Conservation (phyloP, 345 rosid genomes). For the Heritiera fomes region DNA sequence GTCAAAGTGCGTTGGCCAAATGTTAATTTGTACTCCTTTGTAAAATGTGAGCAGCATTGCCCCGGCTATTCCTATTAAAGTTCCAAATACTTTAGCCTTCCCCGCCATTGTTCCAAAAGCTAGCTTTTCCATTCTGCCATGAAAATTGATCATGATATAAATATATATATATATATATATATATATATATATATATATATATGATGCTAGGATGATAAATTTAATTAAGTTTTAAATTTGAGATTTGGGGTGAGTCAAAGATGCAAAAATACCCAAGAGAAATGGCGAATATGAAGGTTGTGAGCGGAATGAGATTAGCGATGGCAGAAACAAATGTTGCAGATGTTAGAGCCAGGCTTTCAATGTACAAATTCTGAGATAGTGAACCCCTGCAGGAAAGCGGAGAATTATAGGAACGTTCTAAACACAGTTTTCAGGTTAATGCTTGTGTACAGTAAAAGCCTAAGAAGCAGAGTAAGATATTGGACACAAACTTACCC, state of each 20-base stretch:
- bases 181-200: too few relatives aligned
- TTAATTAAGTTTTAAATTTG: too few relatives aligned
- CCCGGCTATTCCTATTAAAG: conserved; percentile 49
- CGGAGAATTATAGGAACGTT: too few relatives aligned
- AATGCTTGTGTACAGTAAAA: too few relatives aligned
- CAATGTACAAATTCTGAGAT: conserved; percentile 34
- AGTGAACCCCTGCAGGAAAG: conserved; percentile 34
- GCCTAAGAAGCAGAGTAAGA: too few relatives aligned
- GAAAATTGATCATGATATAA: not conserved
- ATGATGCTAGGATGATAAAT: too few relatives aligned
- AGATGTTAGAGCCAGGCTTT: conserved; percentile 51
- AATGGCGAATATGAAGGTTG: conserved; percentile 38
- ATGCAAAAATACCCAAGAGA: conserved; percentile 15
- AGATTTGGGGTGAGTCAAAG: too few relatives aligned
- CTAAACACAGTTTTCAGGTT: too few relatives aligned
- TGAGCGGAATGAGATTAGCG: conserved; percentile 43
- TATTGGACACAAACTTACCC: conserved; percentile 37
- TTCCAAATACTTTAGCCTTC: conserved; percentile 52
- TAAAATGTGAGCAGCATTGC: conserved; percentile 63
- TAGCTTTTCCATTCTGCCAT: conserved; percentile 44
- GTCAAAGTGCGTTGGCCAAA: conserved; percentile 40
- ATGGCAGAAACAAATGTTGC: conserved; percentile 52
- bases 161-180: too few relatives aligned
- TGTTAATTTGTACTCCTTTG: conserved; percentile 43
- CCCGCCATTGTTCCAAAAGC: conserved; percentile 36